A percentile compares a stretch with the other conserved stretches of the same genome.
phyloP scores from a whole-genome alignment of 257 asterid species.

The Agastache rugosa region DNA sequence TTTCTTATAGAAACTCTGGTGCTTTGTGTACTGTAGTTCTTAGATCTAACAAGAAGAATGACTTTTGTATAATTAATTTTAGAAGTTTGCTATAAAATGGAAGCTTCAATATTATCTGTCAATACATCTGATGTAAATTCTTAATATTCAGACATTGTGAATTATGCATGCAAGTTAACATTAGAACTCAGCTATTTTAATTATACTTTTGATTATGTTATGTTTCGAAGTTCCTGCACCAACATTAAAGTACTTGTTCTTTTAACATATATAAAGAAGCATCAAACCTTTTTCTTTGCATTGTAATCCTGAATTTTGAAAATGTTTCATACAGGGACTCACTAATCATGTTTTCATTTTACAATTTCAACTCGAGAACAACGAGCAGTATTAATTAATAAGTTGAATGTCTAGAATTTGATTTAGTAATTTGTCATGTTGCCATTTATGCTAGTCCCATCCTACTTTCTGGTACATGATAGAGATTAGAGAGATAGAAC shows the following conservation, averaged over 20 bases:
- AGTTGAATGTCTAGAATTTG: conserved; percentile 20
- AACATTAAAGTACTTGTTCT: neutral
- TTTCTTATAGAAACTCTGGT: neutral
- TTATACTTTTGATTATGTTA: neutral
- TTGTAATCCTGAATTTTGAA: conserved; percentile 10
- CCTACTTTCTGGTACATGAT: conserved; percentile 26
- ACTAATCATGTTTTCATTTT: neutral
- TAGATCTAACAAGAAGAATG: neutral
- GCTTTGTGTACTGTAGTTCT: conserved; percentile 2
- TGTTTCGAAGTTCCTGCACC: neutral
- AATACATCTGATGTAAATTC: neutral
- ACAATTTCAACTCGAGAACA: neutral
- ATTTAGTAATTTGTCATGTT: conserved; percentile 11
- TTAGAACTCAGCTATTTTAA: too few relatives aligned
- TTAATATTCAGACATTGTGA: neutral
- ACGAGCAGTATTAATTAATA: neutral
- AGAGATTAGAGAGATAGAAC: conserved; percentile 10
- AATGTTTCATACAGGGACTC: conserved; percentile 1
- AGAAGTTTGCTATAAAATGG: too few relatives aligned
- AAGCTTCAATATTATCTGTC: neutral
- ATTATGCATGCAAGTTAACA: neutral
- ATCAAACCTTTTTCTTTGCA: neutral
- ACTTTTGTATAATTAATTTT: too few relatives aligned
- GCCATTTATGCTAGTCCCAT: conserved; percentile 1
- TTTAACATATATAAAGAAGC: neutral